Conservation (phyloP, 306 rosid species). For the Dalbergia oliveri region DNA sequence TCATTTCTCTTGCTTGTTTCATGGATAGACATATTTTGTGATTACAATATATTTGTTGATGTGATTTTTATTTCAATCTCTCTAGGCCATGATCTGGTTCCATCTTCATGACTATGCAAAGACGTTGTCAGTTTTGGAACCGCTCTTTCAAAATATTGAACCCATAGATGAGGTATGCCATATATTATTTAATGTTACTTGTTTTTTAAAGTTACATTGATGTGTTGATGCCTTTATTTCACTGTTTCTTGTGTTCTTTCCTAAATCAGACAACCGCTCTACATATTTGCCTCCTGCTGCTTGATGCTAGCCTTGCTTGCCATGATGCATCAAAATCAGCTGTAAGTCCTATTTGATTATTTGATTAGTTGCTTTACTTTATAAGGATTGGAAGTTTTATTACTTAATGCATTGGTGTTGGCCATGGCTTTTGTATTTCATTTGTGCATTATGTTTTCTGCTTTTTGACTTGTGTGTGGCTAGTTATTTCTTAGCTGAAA, state of each 20-base stretch:
- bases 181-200: conserved; percentile 35
- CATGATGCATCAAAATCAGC: conserved; percentile 93
- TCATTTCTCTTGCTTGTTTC: conserved; percentile 29
- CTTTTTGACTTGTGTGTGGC: conserved; percentile 10
- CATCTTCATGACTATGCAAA: conserved; percentile 86
- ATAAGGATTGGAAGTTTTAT: conserved; percentile 33
- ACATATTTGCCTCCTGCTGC: conserved; percentile 87
- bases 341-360: conserved; percentile 70
- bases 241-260: conserved; percentile 32
- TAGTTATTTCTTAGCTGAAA: conserved; percentile 8
- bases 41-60: conserved; percentile 25
- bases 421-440: conserved; percentile 36
- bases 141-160: conserved; percentile 92
- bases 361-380: conserved; percentile 39
- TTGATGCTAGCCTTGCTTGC: conserved; percentile 95
- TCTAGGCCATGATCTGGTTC: conserved; percentile 93
- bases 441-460: background rate
- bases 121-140: conserved; percentile 85
- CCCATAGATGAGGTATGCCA: conserved; percentile 86
- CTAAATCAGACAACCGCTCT: conserved; percentile 87
- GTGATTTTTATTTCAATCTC: conserved; percentile 37
- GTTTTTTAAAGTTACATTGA: conserved; percentile 32
- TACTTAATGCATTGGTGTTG: conserved; percentile 37
- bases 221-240: conserved; percentile 46
- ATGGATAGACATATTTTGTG: conserved; percentile 10